Percentiles rank a stretch among this genome's conserved stretches.
phyloP scores from a whole-genome alignment of 2,329 filamentous ascomycete genomes.

The Phaeosphaeria sp. region DNA sequence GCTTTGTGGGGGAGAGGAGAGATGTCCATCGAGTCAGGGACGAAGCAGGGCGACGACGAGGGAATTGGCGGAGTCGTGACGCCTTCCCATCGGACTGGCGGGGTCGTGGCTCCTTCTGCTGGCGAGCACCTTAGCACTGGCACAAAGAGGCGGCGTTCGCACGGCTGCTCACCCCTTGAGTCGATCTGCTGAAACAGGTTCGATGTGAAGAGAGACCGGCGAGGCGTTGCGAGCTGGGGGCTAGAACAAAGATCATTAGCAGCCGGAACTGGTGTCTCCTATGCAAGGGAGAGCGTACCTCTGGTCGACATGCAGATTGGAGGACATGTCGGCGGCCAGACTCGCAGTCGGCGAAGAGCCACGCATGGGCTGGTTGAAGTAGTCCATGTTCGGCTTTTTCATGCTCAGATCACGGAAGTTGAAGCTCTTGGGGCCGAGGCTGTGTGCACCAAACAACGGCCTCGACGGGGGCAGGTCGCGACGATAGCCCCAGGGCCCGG shows the following conservation, averaged over 20 bases:
- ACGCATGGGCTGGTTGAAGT: conserved; percentile 80
- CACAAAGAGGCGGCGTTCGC: conserved; percentile 14
- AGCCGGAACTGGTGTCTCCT: conserved; percentile 17
- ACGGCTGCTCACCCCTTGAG: conserved; percentile 63
- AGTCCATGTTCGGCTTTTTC: conserved; percentile 75
- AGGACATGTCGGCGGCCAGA: conserved; percentile 90
- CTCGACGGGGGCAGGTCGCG: conserved; percentile 62
- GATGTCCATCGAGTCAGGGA: conserved; percentile 86
- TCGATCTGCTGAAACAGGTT: conserved; percentile 68
- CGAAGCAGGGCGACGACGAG: conserved; percentile 79
- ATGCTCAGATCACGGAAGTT: conserved; percentile 78
- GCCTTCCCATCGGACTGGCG: conserved; percentile 63
- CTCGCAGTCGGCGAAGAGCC: conserved; percentile 92
- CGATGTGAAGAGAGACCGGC: conserved; percentile 82
- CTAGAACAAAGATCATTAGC: conserved; percentile 61
- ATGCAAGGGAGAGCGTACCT: conserved; percentile 67
- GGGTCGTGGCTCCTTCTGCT: conserved; percentile 53
- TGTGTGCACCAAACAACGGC: conserved; percentile 60
- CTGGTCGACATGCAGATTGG: conserved; percentile 95
- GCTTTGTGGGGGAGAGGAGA: conserved; percentile 88
- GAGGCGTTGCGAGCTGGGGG: conserved; percentile 81
- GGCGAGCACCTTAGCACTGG: conserved; percentile 35
- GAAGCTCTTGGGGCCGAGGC: conserved; percentile 70
- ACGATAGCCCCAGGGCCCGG: conserved; percentile 69
- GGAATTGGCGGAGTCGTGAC: conserved; percentile 85